Base-by-base conservation (phyloP, 768 basidiomycete species). In the Psilocybe cyanescens region DNA sequence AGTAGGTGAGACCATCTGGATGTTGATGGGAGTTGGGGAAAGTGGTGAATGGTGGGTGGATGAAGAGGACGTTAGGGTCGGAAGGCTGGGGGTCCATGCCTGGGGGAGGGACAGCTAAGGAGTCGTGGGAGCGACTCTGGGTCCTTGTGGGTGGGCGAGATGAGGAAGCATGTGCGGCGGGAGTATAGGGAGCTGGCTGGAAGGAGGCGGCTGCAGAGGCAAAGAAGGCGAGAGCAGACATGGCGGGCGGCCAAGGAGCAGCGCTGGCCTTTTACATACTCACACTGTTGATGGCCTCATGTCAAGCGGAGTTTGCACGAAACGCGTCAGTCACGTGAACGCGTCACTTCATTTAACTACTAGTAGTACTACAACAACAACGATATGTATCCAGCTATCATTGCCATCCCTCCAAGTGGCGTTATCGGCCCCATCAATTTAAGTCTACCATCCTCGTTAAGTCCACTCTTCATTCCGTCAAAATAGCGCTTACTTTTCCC, bases 1-100 rank as follows among this genome's bases (percentile, higher is more conserved):
- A 80, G 71, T 90, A 94, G 3, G 85, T 84, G 53, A 93, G 80
- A 29, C 90, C 90, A 60, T 90, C 89, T 1, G 84, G 81, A 75
- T 85, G 79, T 14, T 76, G 69, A 60, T 86, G 77, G 17, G 88
- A 81, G 55, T 84, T 76, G 1, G 91, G 91, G 69, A 92, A 92
- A 33, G 76, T 70, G 50, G 75, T 78, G 73, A 92, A 93, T 8
- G 92, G 92, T 0, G 90, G 88, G 66, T 85, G 90, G 37, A 94
- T 83, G 73, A 94, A 91, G 60, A 89, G 67, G 48, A 86, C 82
- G 56, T 78, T 81, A 19, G 85, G 83, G 67, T 94, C 92, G n/a
- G 80, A 79, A 4, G 81, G 82, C 11, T 82, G 81, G 1, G 91
- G 91, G 68, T 93, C 91, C 83, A 86, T 84, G 62, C 82, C 79